Evolutionary conservation across 805 yeast species (phyloP), one percentile per base, ranked within the genome.

Genomic region (Lipomyces sp.): DNA sequence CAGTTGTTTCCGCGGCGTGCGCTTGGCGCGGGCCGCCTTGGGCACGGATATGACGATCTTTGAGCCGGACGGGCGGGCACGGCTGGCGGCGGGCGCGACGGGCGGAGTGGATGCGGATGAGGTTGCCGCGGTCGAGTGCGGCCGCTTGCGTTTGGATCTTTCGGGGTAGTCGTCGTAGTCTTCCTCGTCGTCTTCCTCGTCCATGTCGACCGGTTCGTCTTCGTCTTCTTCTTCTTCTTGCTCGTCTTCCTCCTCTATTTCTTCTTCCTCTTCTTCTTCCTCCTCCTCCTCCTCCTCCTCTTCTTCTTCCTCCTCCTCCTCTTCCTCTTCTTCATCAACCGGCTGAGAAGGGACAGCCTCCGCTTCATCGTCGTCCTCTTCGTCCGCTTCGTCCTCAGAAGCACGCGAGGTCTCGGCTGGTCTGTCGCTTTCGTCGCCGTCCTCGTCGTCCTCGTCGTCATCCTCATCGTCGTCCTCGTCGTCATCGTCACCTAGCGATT

Each of bases 161-260:
- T 21, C 22, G 37, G 5, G 8, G 26, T 23, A 29, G 45, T 45
- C 26, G 16, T 44, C 33, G 18, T 24, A 21, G 16, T 35, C 54
- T 19, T 55, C 61, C 3, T 59, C 59, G 7, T 54, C 66, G 11
- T 44, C 53, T 21, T 39, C 52, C 5, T 43, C 54, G 24, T 40
- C 47, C 13, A 22, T 26, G 28, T 43, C 48, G 14, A 11, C 28
- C n/a, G 5, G 26, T 36, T 28, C 46, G 5, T 39, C 45, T 37
- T 40, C 49, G 19, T 36, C 29, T 23, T 24, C 38, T 26, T 16
- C 49, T 6, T 37, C 43, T 3, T 33, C 44, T 11, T 39, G 39
- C 14, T 43, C 45, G 4, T 49, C 48, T 3, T 33, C 45, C n/a
- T 23, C 22, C 24, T 31, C 35, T 14, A 1, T 51, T n/a, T 28